Evolutionary conservation across 2,329 filamentous ascomycete genomes (phyloP), one percentile per base, ranked within the genome.

Genomic region (Alternaria brassicicola): DNA sequence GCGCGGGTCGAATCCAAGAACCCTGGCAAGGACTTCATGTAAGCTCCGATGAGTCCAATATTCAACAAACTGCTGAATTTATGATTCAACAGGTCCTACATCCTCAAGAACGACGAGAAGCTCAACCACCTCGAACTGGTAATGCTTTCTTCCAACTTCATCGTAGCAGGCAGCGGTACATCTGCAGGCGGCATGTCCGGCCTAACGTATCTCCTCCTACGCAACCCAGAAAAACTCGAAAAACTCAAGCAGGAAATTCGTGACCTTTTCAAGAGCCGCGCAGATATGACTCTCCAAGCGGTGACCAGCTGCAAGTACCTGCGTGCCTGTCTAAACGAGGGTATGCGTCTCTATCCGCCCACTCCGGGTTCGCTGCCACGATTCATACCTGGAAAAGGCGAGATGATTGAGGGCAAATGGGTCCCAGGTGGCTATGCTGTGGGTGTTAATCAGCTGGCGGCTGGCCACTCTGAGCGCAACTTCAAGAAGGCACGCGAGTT

Each of bases 151-250:
- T 57, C 54, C 15, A 57, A 52, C 33, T 57, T 52, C 21, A 57
- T 57, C 19, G 54, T 57, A n/a, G 54, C 73, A 0, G 76, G 76
- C 15, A 76, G 71, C 3, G 76, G 78, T 35, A 76, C 75, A 3
- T 46, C 57, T 3, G 60, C 60, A 2, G 55, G 48, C 7, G 55
- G 43, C 1, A 52, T 63, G 42, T 53, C 48, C 26, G 60, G 60
- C 10, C 6, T 56, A 4, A 52, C 52, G 3, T 63, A 57, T 12
- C 31, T 57, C 8, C 39, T 63, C 4, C 55, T 64, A 10, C 48
- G 48, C 4, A 59, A 63, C 23, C 62, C 62, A 23, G 53, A 49
- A 4, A 55, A 38, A 17, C 47, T 62, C 10, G 33, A 61, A 15
- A 66, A 61, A 36, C 52, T 68, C 30, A 46, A 42, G 38, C 43